Percentiles rank a stretch among this genome's conserved stretches.
These are phyloP conservation scores for Samsoniella hepiali DNA, from an alignment of 2,329 filamentous ascomycete species.

Conservation along the genomic window DNA sequence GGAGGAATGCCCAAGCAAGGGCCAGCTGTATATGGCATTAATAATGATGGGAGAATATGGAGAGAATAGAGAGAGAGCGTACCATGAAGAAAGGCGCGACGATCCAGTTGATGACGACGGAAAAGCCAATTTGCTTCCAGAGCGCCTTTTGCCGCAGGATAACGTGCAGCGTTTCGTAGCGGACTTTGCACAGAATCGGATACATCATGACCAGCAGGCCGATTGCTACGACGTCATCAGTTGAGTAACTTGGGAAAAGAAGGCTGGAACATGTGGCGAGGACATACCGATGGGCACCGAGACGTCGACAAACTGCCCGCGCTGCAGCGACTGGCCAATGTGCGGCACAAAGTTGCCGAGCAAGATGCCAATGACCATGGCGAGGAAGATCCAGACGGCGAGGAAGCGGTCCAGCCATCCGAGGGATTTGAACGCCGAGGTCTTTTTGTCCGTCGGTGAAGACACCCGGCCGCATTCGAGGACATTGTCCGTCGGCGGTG, in stretches of 20 bases:
- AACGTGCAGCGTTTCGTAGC: constrained; percentile 65
- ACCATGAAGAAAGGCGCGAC: constrained; percentile 73
- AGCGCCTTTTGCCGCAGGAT: constrained; percentile 55
- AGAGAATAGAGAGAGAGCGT: not conserved
- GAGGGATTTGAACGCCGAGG: constrained; percentile 45
- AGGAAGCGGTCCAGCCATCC: constrained; percentile 55
- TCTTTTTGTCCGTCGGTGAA: constrained; percentile 19
- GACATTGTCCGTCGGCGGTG: not conserved
- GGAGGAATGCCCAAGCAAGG: constrained; percentile 59
- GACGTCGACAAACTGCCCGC: constrained; percentile 61
- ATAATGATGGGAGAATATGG: too few relatives aligned
- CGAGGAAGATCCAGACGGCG: constrained; percentile 67
- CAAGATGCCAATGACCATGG: constrained; percentile 67
- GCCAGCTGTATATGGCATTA: constrained; percentile 38
- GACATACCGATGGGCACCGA: constrained; percentile 55
- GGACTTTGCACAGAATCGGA: constrained; percentile 75
- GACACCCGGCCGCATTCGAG: not conserved
- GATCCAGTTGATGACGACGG: constrained; percentile 70
- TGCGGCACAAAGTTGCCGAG: constrained; percentile 65
- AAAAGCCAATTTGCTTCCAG: constrained; percentile 70
- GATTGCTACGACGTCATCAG: constrained; percentile 46
- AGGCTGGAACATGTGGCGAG: too few relatives aligned
- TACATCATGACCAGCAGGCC: constrained; percentile 83
- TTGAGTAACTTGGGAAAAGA: not conserved
- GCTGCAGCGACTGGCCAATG: constrained; percentile 56